Conservation (phyloP, 768 basidiomycete genomes). For the Mycena galericulata region DNA sequence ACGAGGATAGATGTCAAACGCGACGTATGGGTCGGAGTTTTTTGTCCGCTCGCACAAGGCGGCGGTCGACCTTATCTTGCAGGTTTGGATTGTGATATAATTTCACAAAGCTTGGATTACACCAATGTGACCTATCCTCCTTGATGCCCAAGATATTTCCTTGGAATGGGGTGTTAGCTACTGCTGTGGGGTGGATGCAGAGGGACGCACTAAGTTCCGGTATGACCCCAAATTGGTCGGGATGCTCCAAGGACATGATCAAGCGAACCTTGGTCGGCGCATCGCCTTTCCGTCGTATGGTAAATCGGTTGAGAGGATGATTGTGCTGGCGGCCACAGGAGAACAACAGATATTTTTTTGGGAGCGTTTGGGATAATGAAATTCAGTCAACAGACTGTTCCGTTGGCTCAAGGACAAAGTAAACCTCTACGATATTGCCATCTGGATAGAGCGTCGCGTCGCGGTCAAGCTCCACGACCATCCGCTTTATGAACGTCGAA, state of each 20-base stretch:
- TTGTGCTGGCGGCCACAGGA: slow-evolving; percentile 74
- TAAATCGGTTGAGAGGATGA: slow-evolving; percentile 86
- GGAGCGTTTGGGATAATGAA: too few relatives aligned
- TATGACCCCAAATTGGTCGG: slow-evolving; percentile 86
- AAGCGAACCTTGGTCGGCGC: slow-evolving; percentile 80
- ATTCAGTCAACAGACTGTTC: background rate
- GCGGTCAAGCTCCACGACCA: slow-evolving; percentile 89
- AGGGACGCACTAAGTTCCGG: slow-evolving; percentile 74
- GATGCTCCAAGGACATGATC: slow-evolving; percentile 90
- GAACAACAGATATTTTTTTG: background rate
- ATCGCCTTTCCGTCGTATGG: slow-evolving; percentile 85
- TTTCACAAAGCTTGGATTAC: slow-evolving; percentile 91
- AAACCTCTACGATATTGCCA: slow-evolving; percentile 91
- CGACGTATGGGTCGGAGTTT: slow-evolving; percentile 69
- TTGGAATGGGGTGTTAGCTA: too few relatives aligned
- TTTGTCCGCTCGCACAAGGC: slow-evolving; percentile 77
- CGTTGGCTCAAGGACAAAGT: background rate
- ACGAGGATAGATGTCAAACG: background rate
- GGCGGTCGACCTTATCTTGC: slow-evolving; percentile 86
- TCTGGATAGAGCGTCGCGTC: slow-evolving; percentile 86
- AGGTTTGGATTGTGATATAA: slow-evolving; percentile 87
- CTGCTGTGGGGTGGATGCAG: too few relatives aligned
- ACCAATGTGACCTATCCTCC: slow-evolving; percentile 85
- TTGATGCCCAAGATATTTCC: slow-evolving; percentile 80
- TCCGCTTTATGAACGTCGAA: slow-evolving; percentile 84